Evolutionary conservation across 108 stramenopile genomes (phyloP).

Genomic region (Skeletonema costatum): DNA sequence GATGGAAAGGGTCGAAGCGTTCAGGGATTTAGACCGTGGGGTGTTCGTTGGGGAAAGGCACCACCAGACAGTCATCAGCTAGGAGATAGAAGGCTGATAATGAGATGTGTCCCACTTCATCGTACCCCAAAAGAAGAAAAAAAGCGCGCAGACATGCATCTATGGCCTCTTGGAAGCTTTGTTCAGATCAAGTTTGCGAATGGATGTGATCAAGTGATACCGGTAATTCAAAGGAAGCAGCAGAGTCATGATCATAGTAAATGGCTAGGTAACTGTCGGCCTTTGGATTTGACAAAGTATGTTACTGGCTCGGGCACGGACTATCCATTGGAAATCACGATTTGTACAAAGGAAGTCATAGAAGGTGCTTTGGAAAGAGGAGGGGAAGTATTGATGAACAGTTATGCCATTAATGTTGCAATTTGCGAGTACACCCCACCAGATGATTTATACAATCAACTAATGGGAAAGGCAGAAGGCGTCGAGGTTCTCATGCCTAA

Average conservation of each 20-base stretch:
- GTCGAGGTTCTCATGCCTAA: slow-evolving; percentile 34
- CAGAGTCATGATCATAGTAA: slow-evolving; percentile 57
- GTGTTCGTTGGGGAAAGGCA: slow-evolving; percentile 36
- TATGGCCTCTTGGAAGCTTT: slow-evolving; percentile 86
- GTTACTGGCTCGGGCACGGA: slow-evolving; percentile 28
- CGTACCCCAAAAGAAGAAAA: slow-evolving; percentile 33
- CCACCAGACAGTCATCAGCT: background rate
- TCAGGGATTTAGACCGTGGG: slow-evolving; percentile 9
- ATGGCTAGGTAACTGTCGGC: slow-evolving; percentile 65
- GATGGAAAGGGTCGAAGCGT: slow-evolving; percentile 1
- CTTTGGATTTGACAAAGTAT: slow-evolving; percentile 55
- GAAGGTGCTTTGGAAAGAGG: background rate
- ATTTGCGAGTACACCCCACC: slow-evolving; percentile 60
- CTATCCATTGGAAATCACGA: slow-evolving; percentile 13
- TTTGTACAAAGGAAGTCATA: slow-evolving; percentile 55
- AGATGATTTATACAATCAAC: slow-evolving; percentile 28
- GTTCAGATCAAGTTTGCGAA: slow-evolving; percentile 29
- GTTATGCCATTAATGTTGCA: slow-evolving; percentile 52
- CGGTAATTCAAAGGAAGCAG: slow-evolving; percentile 68
- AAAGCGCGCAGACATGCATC: slow-evolving; percentile 67
- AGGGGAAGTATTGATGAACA: slow-evolving; percentile 20
- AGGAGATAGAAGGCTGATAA: slow-evolving; percentile 52
- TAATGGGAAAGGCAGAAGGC: slow-evolving; percentile 29
- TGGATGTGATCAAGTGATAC: slow-evolving; percentile 8
- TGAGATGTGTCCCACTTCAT: slow-evolving; percentile 61